A percentile compares a stretch with the other conserved stretches of the same genome.
These are phyloP conservation scores for Pythium vanterpoolii DNA, from an alignment of 352 stramenopile species.

Conservation along the genomic window DNA sequence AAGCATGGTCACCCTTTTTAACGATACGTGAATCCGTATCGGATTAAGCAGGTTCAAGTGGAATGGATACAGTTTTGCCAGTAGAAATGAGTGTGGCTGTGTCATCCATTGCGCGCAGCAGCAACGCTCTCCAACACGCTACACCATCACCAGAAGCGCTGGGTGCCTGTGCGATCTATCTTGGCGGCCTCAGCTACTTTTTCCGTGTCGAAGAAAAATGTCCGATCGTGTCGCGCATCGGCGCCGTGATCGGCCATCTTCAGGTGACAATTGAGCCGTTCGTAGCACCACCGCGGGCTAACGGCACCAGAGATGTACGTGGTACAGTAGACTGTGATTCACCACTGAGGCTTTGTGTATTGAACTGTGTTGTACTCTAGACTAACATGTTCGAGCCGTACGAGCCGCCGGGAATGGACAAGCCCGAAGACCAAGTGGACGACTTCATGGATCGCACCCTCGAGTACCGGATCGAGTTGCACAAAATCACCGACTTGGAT, in stretches of 20 bases:
- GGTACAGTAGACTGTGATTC: neutral
- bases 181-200: conserved; percentile 66
- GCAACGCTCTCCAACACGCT: neutral
- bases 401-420: conserved; percentile 23
- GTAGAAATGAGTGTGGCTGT: conserved; percentile 2
- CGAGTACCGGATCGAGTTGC: conserved; percentile 34
- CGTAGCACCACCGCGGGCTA: conserved; percentile 18
- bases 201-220: conserved; percentile 40
- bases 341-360: neutral
- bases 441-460: conserved; percentile 31
- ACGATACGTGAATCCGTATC: conserved; percentile 19
- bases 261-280: conserved; percentile 44
- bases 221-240: conserved; percentile 53
- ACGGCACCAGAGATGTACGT: conserved; percentile 30
- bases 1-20: neutral
- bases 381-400: conserved; percentile 35
- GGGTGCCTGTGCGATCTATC: conserved; percentile 50
- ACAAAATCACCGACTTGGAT: conserved; percentile 21
- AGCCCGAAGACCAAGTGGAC: conserved; percentile 42
- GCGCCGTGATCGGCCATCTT: conserved; percentile 34
- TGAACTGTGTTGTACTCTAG: neutral
- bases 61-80: neutral
- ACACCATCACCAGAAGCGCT: conserved; percentile 24
- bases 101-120: neutral
- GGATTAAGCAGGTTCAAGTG: conserved; percentile 1